A percentile compares a stretch with the other conserved stretches of the same genome.
Evolutionary conservation across 352 stramenopile species (phyloP).

Genomic region (Globisporangium uncinulatum): DNA sequence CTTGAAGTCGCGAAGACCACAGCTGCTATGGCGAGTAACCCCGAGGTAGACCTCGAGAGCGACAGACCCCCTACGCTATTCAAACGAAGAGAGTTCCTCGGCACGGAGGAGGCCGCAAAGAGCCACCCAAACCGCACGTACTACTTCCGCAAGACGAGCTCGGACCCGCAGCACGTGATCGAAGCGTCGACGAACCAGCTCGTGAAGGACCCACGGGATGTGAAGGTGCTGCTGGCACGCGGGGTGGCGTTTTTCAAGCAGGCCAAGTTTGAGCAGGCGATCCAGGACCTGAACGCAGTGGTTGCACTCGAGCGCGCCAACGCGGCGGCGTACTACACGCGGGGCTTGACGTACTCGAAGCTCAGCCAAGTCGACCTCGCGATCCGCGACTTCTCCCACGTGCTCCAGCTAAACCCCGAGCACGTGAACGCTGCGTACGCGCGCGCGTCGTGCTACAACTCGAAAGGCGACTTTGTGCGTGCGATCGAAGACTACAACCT

Average conservation of each 20-base stretch:
- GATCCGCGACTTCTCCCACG: conserved; percentile 73
- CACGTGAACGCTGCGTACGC: conserved; percentile 88
- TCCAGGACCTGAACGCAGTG: conserved; percentile 51
- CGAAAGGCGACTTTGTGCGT: conserved; percentile 71
- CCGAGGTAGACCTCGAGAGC: conserved; percentile 27
- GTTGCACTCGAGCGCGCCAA: conserved; percentile 40
- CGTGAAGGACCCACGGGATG: conserved; percentile 43
- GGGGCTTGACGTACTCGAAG: conserved; percentile 65
- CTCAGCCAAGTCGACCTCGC: conserved; percentile 63
- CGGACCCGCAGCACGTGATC: conserved; percentile 72
- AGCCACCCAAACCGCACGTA: conserved; percentile 68
- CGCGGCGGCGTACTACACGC: conserved; percentile 58
- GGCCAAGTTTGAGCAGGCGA: conserved; percentile 36
- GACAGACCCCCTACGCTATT: conserved; percentile 29
- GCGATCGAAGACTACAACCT: conserved; percentile 91
- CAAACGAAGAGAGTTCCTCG: conserved; percentile 80
- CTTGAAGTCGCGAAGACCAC: too few species aligned
- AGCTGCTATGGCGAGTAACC: conserved; percentile 40
- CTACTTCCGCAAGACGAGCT: conserved; percentile 60
- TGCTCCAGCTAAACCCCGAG: conserved; percentile 73
- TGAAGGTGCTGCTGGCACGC: conserved; percentile 64
- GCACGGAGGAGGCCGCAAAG: conserved; percentile 54
- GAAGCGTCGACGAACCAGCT: conserved; percentile 69
- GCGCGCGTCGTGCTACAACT: conserved; percentile 84
- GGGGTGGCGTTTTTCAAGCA: conserved; percentile 82